phyloP scores from a whole-genome alignment of 2,329 filamentous ascomycete genomes.

The Trichoderma aggressivum region DNA sequence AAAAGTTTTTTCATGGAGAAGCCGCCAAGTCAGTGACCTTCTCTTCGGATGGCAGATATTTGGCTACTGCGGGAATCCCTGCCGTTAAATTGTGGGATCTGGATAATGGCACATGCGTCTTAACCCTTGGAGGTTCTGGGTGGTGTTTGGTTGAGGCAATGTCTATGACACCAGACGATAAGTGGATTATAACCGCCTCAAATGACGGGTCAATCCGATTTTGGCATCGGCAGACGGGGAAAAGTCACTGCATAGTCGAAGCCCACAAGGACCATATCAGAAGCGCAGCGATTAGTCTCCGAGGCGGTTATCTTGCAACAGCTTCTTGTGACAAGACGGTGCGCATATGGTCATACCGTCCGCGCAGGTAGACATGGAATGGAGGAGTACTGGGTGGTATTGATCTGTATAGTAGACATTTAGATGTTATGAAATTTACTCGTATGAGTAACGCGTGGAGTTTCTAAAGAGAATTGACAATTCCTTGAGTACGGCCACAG shows the following conservation, averaged over 20 bases:
- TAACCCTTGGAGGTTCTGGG: too few relatives aligned
- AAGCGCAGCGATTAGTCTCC: not conserved
- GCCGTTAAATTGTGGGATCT: not conserved
- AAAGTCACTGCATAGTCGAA: not conserved
- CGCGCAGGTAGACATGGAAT: not conserved
- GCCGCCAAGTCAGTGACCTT: not conserved
- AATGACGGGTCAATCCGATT: not conserved
- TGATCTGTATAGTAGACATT: too few relatives aligned
- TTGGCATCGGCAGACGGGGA: not conserved
- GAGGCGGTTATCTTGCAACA: not conserved
- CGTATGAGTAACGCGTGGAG: too few relatives aligned
- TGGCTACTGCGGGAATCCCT: not conserved
- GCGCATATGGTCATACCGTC: not conserved
- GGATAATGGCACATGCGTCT: not conserved
- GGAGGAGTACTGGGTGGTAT: not conserved
- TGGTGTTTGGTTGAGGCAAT: not conserved
- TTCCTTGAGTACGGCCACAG: too few relatives aligned
- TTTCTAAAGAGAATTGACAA: too few relatives aligned
- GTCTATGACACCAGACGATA: not conserved
- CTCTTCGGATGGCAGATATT: not conserved
- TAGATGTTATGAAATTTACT: too few relatives aligned
- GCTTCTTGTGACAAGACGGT: not conserved
- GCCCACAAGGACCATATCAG: not conserved
- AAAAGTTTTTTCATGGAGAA: not conserved
- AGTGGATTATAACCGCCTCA: not conserved